Conservation (phyloP, 371 early-diverging fungal genomes). For the Actinomucor elegans region DNA sequence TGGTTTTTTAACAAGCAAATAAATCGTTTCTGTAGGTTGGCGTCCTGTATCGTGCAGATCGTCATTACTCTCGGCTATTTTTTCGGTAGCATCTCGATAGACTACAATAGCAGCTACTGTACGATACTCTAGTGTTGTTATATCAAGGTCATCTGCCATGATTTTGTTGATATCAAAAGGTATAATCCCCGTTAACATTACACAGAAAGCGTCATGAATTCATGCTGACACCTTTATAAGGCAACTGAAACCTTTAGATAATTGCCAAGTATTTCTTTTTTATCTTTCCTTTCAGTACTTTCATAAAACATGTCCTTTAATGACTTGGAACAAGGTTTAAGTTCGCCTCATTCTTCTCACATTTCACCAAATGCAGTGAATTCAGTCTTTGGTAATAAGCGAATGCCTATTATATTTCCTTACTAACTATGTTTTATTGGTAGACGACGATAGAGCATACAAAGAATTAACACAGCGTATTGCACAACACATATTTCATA, state of each 20-base stretch:
- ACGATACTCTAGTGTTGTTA: no score
- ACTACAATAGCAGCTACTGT: conserved; percentile 25
- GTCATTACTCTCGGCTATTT: neutral
- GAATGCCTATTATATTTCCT: neutral
- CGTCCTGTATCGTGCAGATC: conserved; percentile 17
- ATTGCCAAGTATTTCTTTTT: no score
- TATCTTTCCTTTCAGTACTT: conserved; percentile 1
- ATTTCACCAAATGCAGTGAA: conserved; percentile 22
- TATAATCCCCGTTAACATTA: no score
- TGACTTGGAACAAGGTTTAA: conserved; percentile 57
- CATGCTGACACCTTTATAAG: no score
- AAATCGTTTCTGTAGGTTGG: conserved; percentile 41
- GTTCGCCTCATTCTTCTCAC: conserved; percentile 18
- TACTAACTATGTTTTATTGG: neutral
- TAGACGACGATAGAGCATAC: conserved; percentile 56
- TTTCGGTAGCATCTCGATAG: neutral
- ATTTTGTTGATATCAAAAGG: no score
- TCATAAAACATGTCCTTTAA: conserved; percentile 46
- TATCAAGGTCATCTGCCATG: no score
- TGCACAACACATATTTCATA: conserved; percentile 75
- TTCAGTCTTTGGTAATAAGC: conserved; percentile 15
- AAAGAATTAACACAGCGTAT: conserved; percentile 55
- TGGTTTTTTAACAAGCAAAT: conserved; percentile 71
- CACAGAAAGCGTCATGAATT: no score
- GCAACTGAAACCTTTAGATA: no score